Conservation (phyloP, 345 rosid genomes). For the Citrus unshiu region DNA sequence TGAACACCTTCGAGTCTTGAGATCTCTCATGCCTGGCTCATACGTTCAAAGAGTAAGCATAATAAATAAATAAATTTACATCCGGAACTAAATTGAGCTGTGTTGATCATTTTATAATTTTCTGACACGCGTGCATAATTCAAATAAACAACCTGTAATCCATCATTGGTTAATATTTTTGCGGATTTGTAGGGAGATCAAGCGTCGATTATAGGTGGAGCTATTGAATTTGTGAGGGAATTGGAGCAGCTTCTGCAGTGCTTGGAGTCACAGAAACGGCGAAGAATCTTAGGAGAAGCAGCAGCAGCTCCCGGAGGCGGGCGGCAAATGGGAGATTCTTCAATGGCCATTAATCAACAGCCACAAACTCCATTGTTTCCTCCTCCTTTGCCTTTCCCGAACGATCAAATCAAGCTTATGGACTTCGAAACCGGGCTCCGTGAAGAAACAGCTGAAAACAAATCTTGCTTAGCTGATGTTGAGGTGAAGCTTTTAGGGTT, state of each 20-base stretch:
- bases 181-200: conserved; percentile 66
- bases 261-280: conserved; percentile 81
- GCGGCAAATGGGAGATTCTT: conserved; percentile 32
- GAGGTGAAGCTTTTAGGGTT: conserved; percentile 90
- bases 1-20: conserved; percentile 83
- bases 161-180: not conserved
- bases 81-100: no score
- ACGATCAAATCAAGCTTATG: conserved; percentile 35
- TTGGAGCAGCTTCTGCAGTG: conserved; percentile 89
- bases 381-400: conserved; percentile 27
- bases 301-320: not conserved
- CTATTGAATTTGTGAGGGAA: conserved; percentile 90
- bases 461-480: conserved; percentile 80
- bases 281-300: conserved; percentile 59
- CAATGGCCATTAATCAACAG: conserved; percentile 24
- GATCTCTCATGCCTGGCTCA: conserved; percentile 96
- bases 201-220: conserved; percentile 98
- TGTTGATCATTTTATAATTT: no score
- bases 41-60: conserved; percentile 79
- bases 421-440: conserved; percentile 44
- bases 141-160: no score
- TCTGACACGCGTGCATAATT: no score
- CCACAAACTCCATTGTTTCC: conserved; percentile 31
- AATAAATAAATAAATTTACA: not conserved
- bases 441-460: conserved; percentile 86